These are phyloP conservation scores for Setomelanomma holmii DNA, from an alignment of 2,329 filamentous ascomycete species.

Conservation along the genomic window DNA sequence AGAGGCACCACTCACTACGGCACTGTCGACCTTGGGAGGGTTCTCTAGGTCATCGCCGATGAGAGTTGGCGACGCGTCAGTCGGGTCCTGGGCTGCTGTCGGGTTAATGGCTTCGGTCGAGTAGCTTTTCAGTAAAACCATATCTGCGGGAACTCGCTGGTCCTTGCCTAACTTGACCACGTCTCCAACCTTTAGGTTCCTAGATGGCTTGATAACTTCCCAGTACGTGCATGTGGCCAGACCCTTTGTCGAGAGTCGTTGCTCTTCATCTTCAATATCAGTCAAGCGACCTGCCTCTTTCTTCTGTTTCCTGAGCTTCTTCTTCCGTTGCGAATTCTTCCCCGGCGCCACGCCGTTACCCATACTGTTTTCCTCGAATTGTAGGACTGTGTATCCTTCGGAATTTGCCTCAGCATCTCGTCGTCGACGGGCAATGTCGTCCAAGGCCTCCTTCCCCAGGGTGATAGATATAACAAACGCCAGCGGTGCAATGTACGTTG, in stretches of 20 bases:
- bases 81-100: constrained; percentile 3
- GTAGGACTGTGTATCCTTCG: constrained; percentile 81
- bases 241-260: constrained; percentile 47
- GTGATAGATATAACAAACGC: constrained; percentile 92
- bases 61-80: constrained; percentile 18
- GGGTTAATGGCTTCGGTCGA: constrained; percentile 44
- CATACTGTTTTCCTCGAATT: constrained; percentile 67
- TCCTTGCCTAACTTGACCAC: constrained; percentile 93
- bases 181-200: constrained; percentile 91
- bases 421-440: constrained; percentile 85
- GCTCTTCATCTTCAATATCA: constrained; percentile 75
- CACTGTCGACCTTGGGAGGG: constrained; percentile 20
- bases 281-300: constrained; percentile 58
- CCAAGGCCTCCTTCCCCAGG: constrained; percentile 92
- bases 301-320: constrained; percentile 43
- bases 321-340: constrained; percentile 35
- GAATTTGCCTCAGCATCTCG: constrained; percentile 95
- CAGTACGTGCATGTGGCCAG: constrained; percentile 59
- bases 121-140: constrained; percentile 87
- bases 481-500: constrained; percentile 90
- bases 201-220: constrained; percentile 81
- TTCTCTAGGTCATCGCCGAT: constrained; percentile 29
- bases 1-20: constrained; percentile 49
- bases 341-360: constrained; percentile 44
- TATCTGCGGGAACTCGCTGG: constrained; percentile 91